Conservation (phyloP, 1,284 basidiomycete species). For the Veloboletus limbatus region DNA sequence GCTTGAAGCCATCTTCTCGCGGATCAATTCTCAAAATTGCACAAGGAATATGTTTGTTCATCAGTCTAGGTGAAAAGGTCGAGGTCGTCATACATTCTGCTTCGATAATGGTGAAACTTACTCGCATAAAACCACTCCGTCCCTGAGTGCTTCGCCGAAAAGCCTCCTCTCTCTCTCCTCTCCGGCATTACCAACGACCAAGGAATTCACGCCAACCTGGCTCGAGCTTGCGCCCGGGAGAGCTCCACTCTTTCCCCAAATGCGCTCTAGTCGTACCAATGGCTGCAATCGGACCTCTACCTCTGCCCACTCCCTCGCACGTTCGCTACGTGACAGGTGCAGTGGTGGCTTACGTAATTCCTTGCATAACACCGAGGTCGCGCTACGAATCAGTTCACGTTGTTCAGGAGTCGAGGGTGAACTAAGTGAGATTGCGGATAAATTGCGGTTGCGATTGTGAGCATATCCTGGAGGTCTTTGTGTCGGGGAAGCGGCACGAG, state of each 20-base stretch:
- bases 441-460: slow-evolving; percentile 51
- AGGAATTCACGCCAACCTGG: slow-evolving; percentile 38
- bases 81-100: not conserved
- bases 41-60: slow-evolving; percentile 68
- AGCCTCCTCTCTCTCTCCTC: slow-evolving; percentile 72
- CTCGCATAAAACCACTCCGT: slow-evolving; percentile 88
- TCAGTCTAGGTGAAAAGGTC: slow-evolving; percentile 44
- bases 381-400: slow-evolving; percentile 61
- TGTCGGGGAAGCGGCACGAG: slow-evolving; percentile 39
- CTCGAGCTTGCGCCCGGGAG: slow-evolving; percentile 40
- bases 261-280: slow-evolving; percentile 64
- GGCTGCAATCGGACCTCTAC: slow-evolving; percentile 64
- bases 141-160: slow-evolving; percentile 73
- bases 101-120: slow-evolving; percentile 40
- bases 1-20: slow-evolving; percentile 64
- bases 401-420: slow-evolving; percentile 48
- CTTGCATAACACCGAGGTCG: slow-evolving; percentile 59
- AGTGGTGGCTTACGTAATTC: slow-evolving; percentile 58
- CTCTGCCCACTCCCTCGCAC: slow-evolving; percentile 62
- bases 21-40: slow-evolving; percentile 61
- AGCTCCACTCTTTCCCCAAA: slow-evolving; percentile 59
- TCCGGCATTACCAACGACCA: slow-evolving; percentile 47
- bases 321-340: slow-evolving; percentile 48
- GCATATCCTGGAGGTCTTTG: slow-evolving; percentile 44
- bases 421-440: slow-evolving; percentile 52